Conservation (phyloP, 768 basidiomycete genomes). For the Calocybe gangraenosa region DNA sequence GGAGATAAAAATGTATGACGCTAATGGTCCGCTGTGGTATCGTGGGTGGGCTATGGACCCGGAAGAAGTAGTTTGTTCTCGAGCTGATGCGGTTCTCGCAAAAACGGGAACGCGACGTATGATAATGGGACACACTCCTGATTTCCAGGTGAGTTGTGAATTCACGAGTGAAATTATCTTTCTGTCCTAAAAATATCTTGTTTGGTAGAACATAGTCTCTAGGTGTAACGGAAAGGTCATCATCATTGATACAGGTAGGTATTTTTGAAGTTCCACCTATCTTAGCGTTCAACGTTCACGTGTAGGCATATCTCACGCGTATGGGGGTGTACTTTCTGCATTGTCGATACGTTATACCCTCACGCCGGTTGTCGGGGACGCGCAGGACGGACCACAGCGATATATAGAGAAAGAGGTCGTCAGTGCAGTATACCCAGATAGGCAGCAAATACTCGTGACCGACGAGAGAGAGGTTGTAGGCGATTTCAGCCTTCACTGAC, state of each 20-base stretch:
- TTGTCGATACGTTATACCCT: constrained; percentile 84
- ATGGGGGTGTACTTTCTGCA: constrained; percentile 89
- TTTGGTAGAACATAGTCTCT: constrained; percentile 66
- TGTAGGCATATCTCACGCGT: constrained; percentile 89
- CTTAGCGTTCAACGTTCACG: not conserved
- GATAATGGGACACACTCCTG: constrained; percentile 97
- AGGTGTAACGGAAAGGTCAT: constrained; percentile 91
- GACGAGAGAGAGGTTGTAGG: constrained; percentile 45
- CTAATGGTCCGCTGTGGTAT: constrained; percentile 91
- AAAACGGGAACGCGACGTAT: constrained; percentile 81
- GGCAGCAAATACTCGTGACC: constrained; percentile 45
- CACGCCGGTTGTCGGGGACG: constrained; percentile 42
- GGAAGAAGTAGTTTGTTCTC: constrained; percentile 65
- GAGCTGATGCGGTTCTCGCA: constrained; percentile 66
- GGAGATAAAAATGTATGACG: constrained; percentile 68
- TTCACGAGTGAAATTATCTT: not conserved
- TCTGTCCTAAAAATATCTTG: not conserved
- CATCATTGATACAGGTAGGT: constrained; percentile 87
- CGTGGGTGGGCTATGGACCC: constrained; percentile 83
- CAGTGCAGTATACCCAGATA: constrained; percentile 57
- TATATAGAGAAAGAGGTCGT: constrained; percentile 67
- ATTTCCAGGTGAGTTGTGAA: constrained; percentile 55
- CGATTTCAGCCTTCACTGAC: constrained; percentile 24
- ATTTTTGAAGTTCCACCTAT: not conserved
- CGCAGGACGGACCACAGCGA: constrained; percentile 29